Evolutionary conservation across 2,329 filamentous ascomycete genomes (phyloP).

Genomic region (Pyrenochaeta sp.): DNA sequence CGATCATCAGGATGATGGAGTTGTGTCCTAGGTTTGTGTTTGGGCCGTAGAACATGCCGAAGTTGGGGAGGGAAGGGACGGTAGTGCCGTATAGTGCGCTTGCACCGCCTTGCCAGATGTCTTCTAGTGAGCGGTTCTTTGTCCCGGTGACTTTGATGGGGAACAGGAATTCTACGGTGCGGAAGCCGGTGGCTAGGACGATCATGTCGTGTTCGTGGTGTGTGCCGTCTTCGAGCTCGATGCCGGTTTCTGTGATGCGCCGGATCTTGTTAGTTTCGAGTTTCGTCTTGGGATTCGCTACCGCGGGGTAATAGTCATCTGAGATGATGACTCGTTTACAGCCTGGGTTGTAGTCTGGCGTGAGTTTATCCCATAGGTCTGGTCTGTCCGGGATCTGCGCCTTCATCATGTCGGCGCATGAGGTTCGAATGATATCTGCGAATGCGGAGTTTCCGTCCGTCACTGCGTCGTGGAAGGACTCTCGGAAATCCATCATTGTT

Average conservation of each 20-base stretch:
- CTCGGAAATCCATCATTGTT: conserved; percentile 64
- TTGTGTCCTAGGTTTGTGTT: conserved; percentile 65
- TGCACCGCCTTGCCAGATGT: conserved; percentile 65
- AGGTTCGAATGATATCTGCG: conserved; percentile 52
- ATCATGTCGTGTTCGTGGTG: conserved; percentile 64
- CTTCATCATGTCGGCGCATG: conserved; percentile 53
- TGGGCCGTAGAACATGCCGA: conserved; percentile 66
- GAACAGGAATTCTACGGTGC: conserved; percentile 66
- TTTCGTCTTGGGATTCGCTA: conserved; percentile 57
- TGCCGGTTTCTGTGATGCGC: conserved; percentile 56
- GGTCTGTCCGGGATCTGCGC: conserved; percentile 58
- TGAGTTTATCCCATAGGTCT: conserved; percentile 62
- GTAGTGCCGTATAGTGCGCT: conserved; percentile 61
- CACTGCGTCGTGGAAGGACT: conserved; percentile 57
- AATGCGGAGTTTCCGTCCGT: conserved; percentile 53
- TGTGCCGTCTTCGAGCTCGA: conserved; percentile 54
- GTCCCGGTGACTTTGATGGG: conserved; percentile 63
- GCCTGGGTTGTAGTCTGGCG: conserved; percentile 62
- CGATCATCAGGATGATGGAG: conserved; percentile 69
- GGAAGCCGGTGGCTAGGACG: conserved; percentile 67
- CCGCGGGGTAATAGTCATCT: conserved; percentile 65
- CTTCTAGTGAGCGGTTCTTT: conserved; percentile 53
- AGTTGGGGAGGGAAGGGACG: conserved; percentile 63
- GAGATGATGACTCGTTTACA: conserved; percentile 64
- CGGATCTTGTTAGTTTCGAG: conserved; percentile 62